These are phyloP conservation scores for Vairimorpha necatrix DNA, from an alignment of 371 early-diverging fungal genomes.

Conservation along the genomic window DNA sequence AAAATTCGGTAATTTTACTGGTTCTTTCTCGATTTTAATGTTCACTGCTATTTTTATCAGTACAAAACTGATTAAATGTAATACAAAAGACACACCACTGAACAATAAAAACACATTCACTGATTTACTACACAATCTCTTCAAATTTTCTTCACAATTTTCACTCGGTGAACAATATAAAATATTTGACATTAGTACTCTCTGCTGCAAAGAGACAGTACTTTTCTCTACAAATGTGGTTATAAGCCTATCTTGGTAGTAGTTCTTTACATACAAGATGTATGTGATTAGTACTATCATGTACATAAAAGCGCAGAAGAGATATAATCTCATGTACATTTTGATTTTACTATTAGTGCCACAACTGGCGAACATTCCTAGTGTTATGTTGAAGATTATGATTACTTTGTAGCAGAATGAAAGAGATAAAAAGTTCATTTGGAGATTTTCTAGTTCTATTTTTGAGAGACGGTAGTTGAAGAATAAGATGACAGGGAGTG, in stretches of 20 bases:
- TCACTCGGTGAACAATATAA: not conserved
- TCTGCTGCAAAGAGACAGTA: not conserved
- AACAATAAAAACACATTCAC: conserved; percentile 10
- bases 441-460: conserved; percentile 21
- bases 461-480: not conserved
- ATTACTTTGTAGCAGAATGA: conserved; percentile 16
- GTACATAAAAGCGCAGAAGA: conserved; percentile 1
- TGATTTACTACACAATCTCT: not conserved
- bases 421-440: conserved; percentile 8
- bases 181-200: not conserved
- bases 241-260: conserved; percentile 3
- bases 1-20: conserved; percentile 19
- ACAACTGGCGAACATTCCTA: conserved; percentile 44
- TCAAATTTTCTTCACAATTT: not conserved
- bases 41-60: conserved; percentile 22
- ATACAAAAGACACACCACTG: conserved; percentile 6
- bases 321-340: conserved; percentile 39
- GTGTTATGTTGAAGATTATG: conserved; percentile 33
- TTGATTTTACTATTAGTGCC: conserved; percentile 31
- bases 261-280: conserved; percentile 23
- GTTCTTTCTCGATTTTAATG: conserved; percentile 15
- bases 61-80: conserved; percentile 23
- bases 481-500: conserved; percentile 25
- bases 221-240: not conserved
- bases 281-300: not conserved